Evolutionary conservation across 2,329 filamentous ascomycete genomes (phyloP), one percentile per base, ranked within the genome.

Genomic region (Talaromyces sp.): DNA sequence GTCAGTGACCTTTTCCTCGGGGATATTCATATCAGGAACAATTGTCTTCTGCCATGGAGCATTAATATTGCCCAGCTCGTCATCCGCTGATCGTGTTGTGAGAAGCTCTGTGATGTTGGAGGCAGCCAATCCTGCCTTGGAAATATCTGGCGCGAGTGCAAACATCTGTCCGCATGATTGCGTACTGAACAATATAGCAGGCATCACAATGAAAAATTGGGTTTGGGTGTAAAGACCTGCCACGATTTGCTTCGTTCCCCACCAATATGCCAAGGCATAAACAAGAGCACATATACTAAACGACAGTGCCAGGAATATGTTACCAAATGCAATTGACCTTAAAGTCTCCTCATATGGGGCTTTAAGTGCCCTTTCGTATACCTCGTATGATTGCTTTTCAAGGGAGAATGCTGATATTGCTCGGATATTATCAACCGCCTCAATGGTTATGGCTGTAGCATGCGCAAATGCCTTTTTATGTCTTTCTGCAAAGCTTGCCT

Each of bases 151-250:
- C 0, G 88, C 87, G 2, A 91, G 80, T 24, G 84, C 84, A 68
- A 91, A 90, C 70, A 91, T 84, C 63, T 90, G 85, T 1, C 87
- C 85, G 76, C 86, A 89, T 3, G 87, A 79, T 71, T 89, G 86
- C 0, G 89, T 87, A 49, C 85, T 87, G 37, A 91, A 84, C 1
- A 92, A 79, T 63, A 91, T 81, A 10, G 87, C 80, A 1, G 87
- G 79, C 9, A 90, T 76, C 5, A 91, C 86, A 60, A 89, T 87
- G 70, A 91, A 87, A 71, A 91, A 91, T 45, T 83, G 71, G 17
- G 87, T 81, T 35, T 85, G 83, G 43, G 82, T 81, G 60, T 87
- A 87, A 47, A 83, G 72, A 2, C 87, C 87, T 33, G 80, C 77
- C 41, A 79, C 36, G 17, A 47, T 47, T 32, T 46, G 43, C 43